Percentiles rank a stretch among this genome's conserved stretches.
These are phyloP conservation scores for Trichoderma citrinoviride DNA, from an alignment of 2,329 filamentous ascomycete species.

Conservation along the genomic window DNA sequence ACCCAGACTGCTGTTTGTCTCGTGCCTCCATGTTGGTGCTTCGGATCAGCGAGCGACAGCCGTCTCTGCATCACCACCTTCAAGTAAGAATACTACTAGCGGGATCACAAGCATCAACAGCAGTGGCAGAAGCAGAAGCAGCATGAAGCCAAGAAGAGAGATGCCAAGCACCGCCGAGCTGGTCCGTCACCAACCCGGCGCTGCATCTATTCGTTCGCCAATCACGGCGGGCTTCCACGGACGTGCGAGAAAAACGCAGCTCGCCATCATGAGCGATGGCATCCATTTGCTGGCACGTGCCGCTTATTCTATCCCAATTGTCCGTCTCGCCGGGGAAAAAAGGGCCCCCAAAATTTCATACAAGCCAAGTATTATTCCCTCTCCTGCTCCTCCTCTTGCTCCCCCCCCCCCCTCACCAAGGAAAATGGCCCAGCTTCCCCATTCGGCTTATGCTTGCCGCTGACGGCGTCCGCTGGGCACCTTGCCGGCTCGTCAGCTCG, in stretches of 20 bases:
- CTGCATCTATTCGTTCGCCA: not conserved
- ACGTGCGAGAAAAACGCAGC: not conserved
- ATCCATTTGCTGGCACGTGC: slow-evolving; percentile 8
- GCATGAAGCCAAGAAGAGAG: too few species aligned
- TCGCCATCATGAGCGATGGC: slow-evolving; percentile 10
- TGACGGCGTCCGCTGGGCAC: not conserved
- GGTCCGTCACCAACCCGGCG: not conserved
- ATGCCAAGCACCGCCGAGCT: not conserved
- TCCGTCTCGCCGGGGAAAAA: not conserved
- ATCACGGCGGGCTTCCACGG: not conserved
- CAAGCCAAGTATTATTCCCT: too few species aligned
- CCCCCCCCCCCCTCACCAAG: too few species aligned
- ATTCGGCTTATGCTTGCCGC: slow-evolving; percentile 14
- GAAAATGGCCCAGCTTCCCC: slow-evolving; percentile 15
- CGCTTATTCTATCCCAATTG: not conserved
- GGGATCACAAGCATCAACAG: too few species aligned
- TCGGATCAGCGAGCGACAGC: too few species aligned
- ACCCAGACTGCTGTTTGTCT: too few species aligned
- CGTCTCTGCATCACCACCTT: too few species aligned
- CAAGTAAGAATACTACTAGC: too few species aligned
- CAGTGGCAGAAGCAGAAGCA: too few species aligned
- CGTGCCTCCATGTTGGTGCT: too few species aligned
- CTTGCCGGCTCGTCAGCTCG: not conserved
- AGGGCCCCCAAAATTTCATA: not conserved
- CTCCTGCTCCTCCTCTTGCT: too few species aligned